Evolutionary conservation across 495 filamentous ascomycete genomes (phyloP).

Genomic region (Durotheca rogersii): DNA sequence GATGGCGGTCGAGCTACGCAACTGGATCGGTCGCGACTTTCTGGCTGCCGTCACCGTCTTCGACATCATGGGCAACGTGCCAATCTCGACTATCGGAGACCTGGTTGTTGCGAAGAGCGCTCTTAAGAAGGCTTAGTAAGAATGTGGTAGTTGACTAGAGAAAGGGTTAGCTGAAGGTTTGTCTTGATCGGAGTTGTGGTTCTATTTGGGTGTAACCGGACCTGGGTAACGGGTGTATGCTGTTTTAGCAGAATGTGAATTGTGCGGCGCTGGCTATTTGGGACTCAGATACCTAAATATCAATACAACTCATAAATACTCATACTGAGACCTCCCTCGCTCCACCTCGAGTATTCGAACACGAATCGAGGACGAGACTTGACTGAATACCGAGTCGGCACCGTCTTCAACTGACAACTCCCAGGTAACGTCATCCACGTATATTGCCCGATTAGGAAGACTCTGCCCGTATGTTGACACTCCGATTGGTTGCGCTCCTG

Average conservation of each 20-base stretch:
- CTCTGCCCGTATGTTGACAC: not conserved
- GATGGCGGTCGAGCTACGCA: constrained; percentile 59
- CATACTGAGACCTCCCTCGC: too few relatives aligned
- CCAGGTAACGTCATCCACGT: too few relatives aligned
- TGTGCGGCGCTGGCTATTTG: too few relatives aligned
- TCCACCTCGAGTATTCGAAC: too few relatives aligned
- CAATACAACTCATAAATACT: too few relatives aligned
- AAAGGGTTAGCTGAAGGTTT: not conserved
- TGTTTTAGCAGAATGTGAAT: too few relatives aligned
- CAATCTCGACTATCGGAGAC: constrained; percentile 29
- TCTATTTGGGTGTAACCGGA: too few relatives aligned
- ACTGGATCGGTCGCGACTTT: constrained; percentile 53
- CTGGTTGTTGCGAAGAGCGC: constrained; percentile 17
- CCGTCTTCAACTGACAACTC: too few relatives aligned
- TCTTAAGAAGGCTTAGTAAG: constrained; percentile 16
- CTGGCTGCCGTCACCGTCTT: constrained; percentile 47
- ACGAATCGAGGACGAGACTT: too few relatives aligned
- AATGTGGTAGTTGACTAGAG: not conserved
- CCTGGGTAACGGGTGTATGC: too few relatives aligned
- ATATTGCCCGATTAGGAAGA: not conserved
- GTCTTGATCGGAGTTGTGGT: not conserved
- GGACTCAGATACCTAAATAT: too few relatives aligned
- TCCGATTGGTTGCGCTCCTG: not conserved
- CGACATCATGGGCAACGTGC: constrained; percentile 46
- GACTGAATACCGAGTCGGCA: too few relatives aligned